Evolutionary conservation across 768 basidiomycete species (phyloP), one percentile per base, ranked within the genome.

Genomic region (Dioszegia hungarica): DNA sequence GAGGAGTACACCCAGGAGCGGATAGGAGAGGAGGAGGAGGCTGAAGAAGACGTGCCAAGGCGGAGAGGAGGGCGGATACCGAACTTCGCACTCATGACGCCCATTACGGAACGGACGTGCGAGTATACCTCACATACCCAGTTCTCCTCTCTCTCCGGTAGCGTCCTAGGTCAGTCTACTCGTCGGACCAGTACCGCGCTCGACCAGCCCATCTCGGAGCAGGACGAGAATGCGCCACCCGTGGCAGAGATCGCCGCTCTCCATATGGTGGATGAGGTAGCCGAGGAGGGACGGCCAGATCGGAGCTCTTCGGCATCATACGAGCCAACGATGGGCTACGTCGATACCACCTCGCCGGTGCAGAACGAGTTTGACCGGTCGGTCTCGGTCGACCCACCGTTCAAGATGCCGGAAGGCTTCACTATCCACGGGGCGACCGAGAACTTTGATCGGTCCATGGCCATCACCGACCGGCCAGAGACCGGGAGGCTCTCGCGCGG

Each of bases 61-160:
- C 31, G 67, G 40, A 19, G 64, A 36, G 49, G 36, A 22, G 49
- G 49, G 4, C 51, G 66, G 29, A 88, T 97, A 77, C 85, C 88
- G 69, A 39, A 58, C 20, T 86, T 93, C 40, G 59, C 63, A 25
- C 49, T 55, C 54, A 92, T 99, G 91, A 98, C 94, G 9, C 94
- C 95, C 2, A 97, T 98, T 75, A 90, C 90, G 12, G 95, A 99
- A 76, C 82, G 93, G 38, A 98, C 95, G 10, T 83, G 83, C 67
- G 95, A 98, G 75, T 93, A 80, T 72, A 83, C 87, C 64, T 86
- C 84, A 15, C 43, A 56, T 39, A 56, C 54, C 17, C 52, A 54
- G 12, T 55, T 36, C 44, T 72, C 72, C 1, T 72, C 71, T 15
- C 25, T 51, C 3, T 9, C 36, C 22, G 24, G 20, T 25, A 51